Percentiles rank a stretch among this genome's conserved stretches.
These are phyloP conservation scores for Solanum corneliomulleri DNA, from an alignment of 257 asterid genomes.

Conservation along the genomic window DNA sequence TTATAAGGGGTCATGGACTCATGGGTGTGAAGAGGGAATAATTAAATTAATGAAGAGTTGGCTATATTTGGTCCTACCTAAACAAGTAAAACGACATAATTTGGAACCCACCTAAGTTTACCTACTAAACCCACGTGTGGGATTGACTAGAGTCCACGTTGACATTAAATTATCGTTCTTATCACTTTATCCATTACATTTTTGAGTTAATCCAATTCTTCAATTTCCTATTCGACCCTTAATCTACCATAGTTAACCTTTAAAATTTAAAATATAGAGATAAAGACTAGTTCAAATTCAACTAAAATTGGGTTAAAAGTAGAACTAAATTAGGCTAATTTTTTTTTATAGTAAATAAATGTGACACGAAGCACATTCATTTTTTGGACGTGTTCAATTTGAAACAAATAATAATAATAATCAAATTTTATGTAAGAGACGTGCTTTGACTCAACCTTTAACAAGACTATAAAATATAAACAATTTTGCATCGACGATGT, in stretches of 20 bases:
- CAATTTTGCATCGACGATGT: neutral
- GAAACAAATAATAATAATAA: neutral
- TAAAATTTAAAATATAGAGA: neutral
- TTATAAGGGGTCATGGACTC: neutral
- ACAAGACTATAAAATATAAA: neutral
- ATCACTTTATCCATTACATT: neutral
- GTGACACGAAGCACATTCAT: neutral
- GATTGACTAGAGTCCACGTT: neutral
- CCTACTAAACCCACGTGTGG: slow-evolving; percentile 6
- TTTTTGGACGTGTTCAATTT: neutral
- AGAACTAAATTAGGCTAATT: neutral
- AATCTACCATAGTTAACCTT: neutral
- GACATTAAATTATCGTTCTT: neutral
- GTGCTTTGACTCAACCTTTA: neutral
- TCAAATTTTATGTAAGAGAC: neutral
- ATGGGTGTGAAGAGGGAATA: neutral
- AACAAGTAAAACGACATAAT: neutral
- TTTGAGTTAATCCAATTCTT: neutral
- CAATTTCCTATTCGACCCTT: neutral
- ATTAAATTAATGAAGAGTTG: neutral
- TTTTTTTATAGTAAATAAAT: neutral
- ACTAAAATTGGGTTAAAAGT: neutral
- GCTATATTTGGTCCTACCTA: neutral
- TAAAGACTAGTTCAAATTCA: neutral
- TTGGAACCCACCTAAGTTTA: neutral